Evolutionary conservation across 345 rosid genomes (phyloP), one percentile per base, ranked within the genome.

Genomic region (Aegle marmelos): DNA sequence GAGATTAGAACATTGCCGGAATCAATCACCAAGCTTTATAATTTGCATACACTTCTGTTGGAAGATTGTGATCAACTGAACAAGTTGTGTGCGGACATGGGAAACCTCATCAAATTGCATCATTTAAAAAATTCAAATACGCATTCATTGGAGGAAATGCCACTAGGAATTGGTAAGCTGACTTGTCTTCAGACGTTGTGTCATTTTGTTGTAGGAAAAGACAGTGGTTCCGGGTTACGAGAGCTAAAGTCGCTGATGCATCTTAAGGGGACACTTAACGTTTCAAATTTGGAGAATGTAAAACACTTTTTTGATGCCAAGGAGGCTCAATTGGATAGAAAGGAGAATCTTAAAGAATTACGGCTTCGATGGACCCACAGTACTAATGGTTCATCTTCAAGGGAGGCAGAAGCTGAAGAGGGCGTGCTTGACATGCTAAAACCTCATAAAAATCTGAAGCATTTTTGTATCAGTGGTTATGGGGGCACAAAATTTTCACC

Each of bases 281-380:
- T 78, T 37, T 53, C 50, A 2, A 24, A 36, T 0, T 31, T 71
- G 34, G 59, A 62, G 22, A 78, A 71, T 11, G 62, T 71, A 63
- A 24, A 33, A 11, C 1, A 31, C 41, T n/a, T 4, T 25, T 9
- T 25, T 21, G 45, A 53, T 63, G 81, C 87, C 31, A 77, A 39
- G 61, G 79, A 69, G 2, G 84, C 82, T 70, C 48, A 74, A 14
- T 16, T 84, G 39, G 76, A 76, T 50, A 50, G 74, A 28, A 86
- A 84, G 77, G 36, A 21, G 48, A 21, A 79, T 70, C 84, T 87
- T 61, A 74, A 79, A 34, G 70, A 22, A 31, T 37, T 89, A 71
- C 34, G 22, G 22, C 34, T 72, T 10, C 21, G 7, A n/a, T 78
- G 81, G 81, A 28, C 30, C 19, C 0, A 4, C 5, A 6, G 33